Percentiles rank a stretch among this genome's conserved stretches.
phyloP scores from a whole-genome alignment of 169 alveolate species.

The Babesia ovata region DNA sequence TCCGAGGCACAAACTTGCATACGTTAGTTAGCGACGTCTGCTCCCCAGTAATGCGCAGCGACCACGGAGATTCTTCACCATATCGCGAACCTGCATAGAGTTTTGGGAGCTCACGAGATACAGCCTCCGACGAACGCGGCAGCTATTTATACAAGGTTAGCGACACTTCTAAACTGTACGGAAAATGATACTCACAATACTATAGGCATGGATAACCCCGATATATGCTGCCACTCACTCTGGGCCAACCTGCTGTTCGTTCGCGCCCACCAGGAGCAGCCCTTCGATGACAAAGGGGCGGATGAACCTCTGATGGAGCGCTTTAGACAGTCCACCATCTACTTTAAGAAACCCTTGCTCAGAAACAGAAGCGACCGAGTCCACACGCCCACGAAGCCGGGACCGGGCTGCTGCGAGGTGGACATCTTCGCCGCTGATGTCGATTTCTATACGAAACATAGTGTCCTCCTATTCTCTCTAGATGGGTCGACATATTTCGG shows the following conservation, averaged over 20 bases:
- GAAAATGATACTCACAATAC: not conserved
- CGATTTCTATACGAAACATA: not conserved
- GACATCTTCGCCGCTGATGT: conserved; percentile 15
- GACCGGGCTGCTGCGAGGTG: conserved; percentile 4
- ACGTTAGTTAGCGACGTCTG: not conserved
- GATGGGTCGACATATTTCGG: conserved; percentile 24
- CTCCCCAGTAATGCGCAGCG: conserved; percentile 25
- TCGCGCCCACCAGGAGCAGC: conserved; percentile 16
- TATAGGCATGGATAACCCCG: conserved; percentile 65
- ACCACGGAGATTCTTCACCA: conserved; percentile 73
- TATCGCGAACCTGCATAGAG: conserved; percentile 71
- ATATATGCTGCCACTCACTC: conserved; percentile 58
- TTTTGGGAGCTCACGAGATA: conserved; percentile 77
- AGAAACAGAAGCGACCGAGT: conserved; percentile 1
- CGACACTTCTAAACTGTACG: not conserved
- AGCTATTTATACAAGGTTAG: conserved; percentile 37
- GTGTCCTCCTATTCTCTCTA: conserved; percentile 14
- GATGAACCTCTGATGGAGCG: not conserved
- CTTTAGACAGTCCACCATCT: not conserved
- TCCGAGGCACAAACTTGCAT: conserved; percentile 6
- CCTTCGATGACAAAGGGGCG: not conserved
- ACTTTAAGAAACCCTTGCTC: conserved; percentile 1
- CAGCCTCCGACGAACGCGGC: conserved; percentile 25
- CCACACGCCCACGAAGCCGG: conserved; percentile 35
- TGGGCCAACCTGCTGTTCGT: conserved; percentile 52